phyloP scores from a whole-genome alignment of 352 stramenopile species.

The Pythium phragmitis region DNA sequence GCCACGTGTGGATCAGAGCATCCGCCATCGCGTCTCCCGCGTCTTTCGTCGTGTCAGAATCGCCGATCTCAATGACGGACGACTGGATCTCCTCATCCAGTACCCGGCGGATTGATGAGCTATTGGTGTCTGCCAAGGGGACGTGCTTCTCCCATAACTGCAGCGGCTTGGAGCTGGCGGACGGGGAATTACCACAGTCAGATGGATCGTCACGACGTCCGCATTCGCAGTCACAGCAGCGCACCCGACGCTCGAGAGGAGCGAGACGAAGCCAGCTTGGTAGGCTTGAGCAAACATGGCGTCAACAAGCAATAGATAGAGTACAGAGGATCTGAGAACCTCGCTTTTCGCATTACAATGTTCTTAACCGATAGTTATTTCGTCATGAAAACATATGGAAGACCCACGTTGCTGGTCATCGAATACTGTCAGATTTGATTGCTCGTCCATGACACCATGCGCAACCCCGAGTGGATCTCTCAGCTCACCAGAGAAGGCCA shows the following conservation, averaged over 20 bases:
- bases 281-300: constrained; percentile 51
- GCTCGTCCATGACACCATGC: too few species aligned
- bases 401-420: background rate
- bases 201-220: background rate
- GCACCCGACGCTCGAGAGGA: constrained; percentile 65
- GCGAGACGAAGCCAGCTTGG: constrained; percentile 53
- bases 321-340: background rate
- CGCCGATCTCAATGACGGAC: constrained; percentile 48
- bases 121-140: constrained; percentile 4
- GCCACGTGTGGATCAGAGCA: constrained; percentile 41
- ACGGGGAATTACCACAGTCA: background rate
- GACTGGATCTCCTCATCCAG: constrained; percentile 63
- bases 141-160: constrained; percentile 63
- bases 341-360: background rate
- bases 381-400: background rate
- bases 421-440: too few species aligned
- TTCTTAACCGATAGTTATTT: background rate
- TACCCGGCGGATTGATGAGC: constrained; percentile 37
- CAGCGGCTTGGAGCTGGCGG: constrained; percentile 43
- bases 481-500: too few species aligned
- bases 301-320: background rate
- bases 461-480: too few species aligned
- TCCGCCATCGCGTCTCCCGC: background rate
- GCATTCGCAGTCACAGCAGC: constrained; percentile 5
- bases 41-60: constrained; percentile 11